A percentile compares a stretch with the other conserved stretches of the same genome.
phyloP scores from a whole-genome alignment of 2,329 filamentous ascomycete species.

The Xylaria digitata region DNA sequence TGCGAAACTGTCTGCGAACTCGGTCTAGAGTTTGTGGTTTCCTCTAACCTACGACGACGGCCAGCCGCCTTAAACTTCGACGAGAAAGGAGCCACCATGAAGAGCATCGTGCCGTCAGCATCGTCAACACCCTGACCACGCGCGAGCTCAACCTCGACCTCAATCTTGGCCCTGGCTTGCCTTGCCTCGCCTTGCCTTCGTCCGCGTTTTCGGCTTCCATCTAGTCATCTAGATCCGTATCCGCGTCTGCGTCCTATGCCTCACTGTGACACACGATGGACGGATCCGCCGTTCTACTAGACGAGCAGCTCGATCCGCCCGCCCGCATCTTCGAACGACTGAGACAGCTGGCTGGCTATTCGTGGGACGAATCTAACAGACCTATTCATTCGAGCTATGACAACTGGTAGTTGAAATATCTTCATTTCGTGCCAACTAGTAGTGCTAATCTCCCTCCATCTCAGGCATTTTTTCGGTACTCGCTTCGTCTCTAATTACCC shows the following conservation, averaged over 20 bases:
- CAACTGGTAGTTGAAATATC: conserved; percentile 72
- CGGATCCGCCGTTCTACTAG: conserved; percentile 59
- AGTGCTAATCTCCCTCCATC: conserved; percentile 31
- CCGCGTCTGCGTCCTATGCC: conserved; percentile 35
- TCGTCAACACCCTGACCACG: conserved; percentile 30
- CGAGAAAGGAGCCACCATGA: conserved; percentile 33
- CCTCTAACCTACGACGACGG: background rate
- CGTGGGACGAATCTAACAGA: conserved; percentile 74
- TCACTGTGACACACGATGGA: conserved; percentile 58
- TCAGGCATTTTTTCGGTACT: conserved; percentile 74
- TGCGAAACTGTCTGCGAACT: conserved; percentile 6
- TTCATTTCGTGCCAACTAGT: conserved; percentile 6
- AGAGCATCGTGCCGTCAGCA: conserved; percentile 24
- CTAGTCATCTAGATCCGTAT: conserved; percentile 25
- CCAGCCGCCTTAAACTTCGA: conserved; percentile 7
- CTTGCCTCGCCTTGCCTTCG: conserved; percentile 22
- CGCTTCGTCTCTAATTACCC: conserved; percentile 65
- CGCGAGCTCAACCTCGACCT: conserved; percentile 15
- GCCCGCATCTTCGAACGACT: conserved; percentile 78
- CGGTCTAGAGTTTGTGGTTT: conserved; percentile 8
- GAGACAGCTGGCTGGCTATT: conserved; percentile 77
- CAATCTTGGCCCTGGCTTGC: background rate
- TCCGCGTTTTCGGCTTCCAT: conserved; percentile 8
- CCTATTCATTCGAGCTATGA: conserved; percentile 80
- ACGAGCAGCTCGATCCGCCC: conserved; percentile 71